Conservation (phyloP, 768 basidiomycete species). For the Termitomyces bulborhizus region DNA sequence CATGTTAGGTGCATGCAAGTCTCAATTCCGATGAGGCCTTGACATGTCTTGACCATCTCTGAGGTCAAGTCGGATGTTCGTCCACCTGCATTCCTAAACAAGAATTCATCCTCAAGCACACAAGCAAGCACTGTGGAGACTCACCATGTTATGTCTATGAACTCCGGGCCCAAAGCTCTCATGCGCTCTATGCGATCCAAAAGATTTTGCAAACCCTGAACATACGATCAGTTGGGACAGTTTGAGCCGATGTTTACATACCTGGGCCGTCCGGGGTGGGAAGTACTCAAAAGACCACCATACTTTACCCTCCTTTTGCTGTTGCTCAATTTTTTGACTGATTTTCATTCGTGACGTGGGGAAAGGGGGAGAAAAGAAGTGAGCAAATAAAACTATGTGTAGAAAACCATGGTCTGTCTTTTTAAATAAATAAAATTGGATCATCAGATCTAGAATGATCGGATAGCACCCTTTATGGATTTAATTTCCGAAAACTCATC, state of each 20-base stretch:
- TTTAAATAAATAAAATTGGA: slow-evolving; percentile 15
- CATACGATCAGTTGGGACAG: not conserved
- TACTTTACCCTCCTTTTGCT: slow-evolving; percentile 75
- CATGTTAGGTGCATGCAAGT: slow-evolving; percentile 99
- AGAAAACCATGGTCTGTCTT: slow-evolving; percentile 1
- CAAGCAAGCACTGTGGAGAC: slow-evolving; percentile 11
- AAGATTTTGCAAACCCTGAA: slow-evolving; percentile 87
- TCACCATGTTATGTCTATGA: slow-evolving; percentile 96
- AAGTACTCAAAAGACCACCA: slow-evolving; percentile 99
- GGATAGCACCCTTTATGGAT: not conserved
- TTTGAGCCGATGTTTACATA: slow-evolving; percentile 23
- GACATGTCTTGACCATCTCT: slow-evolving; percentile 92
- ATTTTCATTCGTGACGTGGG: slow-evolving; percentile 69
- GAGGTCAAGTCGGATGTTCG: slow-evolving; percentile 92
- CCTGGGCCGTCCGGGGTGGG: slow-evolving; percentile 92
- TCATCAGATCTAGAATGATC: slow-evolving; percentile 16
- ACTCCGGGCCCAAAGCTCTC: slow-evolving; percentile 92
- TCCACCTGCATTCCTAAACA: slow-evolving; percentile 88
- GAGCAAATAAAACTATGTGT: slow-evolving; percentile 2
- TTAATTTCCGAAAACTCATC: not conserved
- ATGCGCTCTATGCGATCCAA: slow-evolving; percentile 98
- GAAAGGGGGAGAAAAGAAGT: slow-evolving; percentile 3
- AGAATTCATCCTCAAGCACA: not conserved
- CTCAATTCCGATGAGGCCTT: slow-evolving; percentile 88
- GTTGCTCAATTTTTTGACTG: slow-evolving; percentile 87